Conservation (phyloP, 2,329 filamentous ascomycete species). For the Aspergillus fijiensis region DNA sequence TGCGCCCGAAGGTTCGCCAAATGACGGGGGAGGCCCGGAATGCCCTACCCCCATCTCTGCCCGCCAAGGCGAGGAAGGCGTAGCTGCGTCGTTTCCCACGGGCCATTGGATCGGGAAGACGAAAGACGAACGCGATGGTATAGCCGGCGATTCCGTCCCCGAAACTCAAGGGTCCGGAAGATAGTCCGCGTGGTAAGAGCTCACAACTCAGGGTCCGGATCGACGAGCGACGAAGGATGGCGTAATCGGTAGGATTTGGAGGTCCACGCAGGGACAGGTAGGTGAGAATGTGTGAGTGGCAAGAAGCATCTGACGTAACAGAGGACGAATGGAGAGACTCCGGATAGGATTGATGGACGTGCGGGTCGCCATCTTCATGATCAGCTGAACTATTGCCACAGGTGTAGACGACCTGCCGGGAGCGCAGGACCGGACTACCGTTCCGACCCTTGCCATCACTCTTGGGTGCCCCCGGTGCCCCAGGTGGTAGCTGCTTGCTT, state of each 20-base stretch:
- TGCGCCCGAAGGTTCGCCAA: conserved; percentile 55
- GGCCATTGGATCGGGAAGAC: conserved; percentile 58
- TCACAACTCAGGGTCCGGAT: conserved; percentile 60
- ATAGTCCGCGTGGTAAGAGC: conserved; percentile 55
- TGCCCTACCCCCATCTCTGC: conserved; percentile 50
- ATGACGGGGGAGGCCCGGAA: conserved; percentile 50
- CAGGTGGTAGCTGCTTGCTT: conserved; percentile 53
- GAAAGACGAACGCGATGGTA: conserved; percentile 61
- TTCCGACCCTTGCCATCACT: conserved; percentile 51
- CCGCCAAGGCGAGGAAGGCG: conserved; percentile 57
- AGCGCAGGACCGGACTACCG: conserved; percentile 56
- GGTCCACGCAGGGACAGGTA: conserved; percentile 60
- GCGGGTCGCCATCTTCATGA: conserved; percentile 38
- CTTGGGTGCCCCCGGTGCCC: conserved; percentile 52
- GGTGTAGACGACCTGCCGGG: conserved; percentile 54
- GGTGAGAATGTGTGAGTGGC: conserved; percentile 57
- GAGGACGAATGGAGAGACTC: conserved; percentile 44
- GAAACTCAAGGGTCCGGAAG: conserved; percentile 59
- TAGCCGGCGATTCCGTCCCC: conserved; percentile 57
- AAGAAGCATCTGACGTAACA: conserved; percentile 46
- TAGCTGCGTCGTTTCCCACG: conserved; percentile 58
- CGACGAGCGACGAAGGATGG: conserved; percentile 56
- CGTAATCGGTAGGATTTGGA: conserved; percentile 53
- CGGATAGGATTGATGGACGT: conserved; percentile 38
- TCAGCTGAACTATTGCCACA: conserved; percentile 45